A percentile compares a stretch with the other conserved stretches of the same genome.
These are phyloP conservation scores for Solanum etuberosum DNA, from an alignment of 257 asterid species.

Conservation along the genomic window DNA sequence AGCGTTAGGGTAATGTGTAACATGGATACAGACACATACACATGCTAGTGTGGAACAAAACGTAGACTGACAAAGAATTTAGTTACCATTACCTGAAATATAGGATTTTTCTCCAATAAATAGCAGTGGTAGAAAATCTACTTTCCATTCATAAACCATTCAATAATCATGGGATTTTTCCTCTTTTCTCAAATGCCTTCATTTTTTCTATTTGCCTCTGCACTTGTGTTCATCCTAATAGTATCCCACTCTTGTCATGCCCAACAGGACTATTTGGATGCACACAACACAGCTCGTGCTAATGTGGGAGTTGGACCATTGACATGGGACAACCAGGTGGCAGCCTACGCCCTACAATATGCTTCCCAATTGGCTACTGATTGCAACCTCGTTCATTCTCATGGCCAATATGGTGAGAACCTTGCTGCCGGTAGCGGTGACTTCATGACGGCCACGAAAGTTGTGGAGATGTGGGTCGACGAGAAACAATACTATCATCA, in stretches of 20 bases:
- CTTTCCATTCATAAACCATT: not conserved
- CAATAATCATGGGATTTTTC: not conserved
- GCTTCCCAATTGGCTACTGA: not conserved
- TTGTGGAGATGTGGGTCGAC: constrained; percentile 11
- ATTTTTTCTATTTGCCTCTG: no score
- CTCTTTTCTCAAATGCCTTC: not conserved
- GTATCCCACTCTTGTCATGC: not conserved
- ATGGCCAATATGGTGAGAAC: constrained; percentile 10
- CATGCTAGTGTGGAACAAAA: no score
- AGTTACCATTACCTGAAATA: no score
- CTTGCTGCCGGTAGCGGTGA: no score
- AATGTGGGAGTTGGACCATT: not conserved
- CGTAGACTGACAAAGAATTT: no score
- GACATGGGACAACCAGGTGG: constrained; percentile 7
- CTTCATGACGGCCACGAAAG: not conserved
- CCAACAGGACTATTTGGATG: constrained; percentile 2
- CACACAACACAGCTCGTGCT: no score
- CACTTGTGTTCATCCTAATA: not conserved
- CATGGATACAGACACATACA: no score
- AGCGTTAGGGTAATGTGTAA: no score
- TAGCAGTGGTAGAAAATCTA: not conserved
- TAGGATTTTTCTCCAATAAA: not conserved
- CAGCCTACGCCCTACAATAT: constrained; percentile 3
- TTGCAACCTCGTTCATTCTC: constrained; percentile 9
- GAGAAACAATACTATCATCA: constrained; percentile 2